Base-by-base conservation (phyloP, 495 filamentous ascomycete genomes). In the Tuber aestivum region DNA sequence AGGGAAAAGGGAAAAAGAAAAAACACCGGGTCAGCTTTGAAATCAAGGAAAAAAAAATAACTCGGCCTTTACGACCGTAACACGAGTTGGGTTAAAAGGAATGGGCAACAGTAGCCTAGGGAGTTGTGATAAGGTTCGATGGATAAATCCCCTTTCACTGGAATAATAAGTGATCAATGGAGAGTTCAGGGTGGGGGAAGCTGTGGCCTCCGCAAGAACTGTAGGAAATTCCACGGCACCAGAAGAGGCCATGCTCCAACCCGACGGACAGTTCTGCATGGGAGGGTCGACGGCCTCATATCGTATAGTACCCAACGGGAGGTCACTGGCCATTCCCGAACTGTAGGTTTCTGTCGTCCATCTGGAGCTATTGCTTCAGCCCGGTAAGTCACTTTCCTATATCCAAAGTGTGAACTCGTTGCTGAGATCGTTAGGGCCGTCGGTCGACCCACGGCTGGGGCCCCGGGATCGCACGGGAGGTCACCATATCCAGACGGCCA, bases 281-380 rank as follows among this genome's bases (percentile, higher is more conserved):
- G 56, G 50, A 27, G 27, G 50, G n/a, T 61, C 50, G 50, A 32
- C n/a, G n/a, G 56, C 27, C 56, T 32, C 56, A 32, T 35, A 65
- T 35, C 35, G 27, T 35, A 65, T 35, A 35, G 27, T 18, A 14
- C 27, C 27, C 27, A 65, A 8, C 14, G 27, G 27, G 56, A 65
- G 35, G 56, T 27, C 56, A 27, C 27, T 35, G 56, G 35, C 56
- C 27, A 4, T 35, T 14, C 56, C 27, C 56, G 12, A 35, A 65
- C 14, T 35, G 50, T 73, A 32, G 70, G 61, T 37, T 41, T 42
- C n/a, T 42, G 37, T 41, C 50, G 27, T 3, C 48, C 77, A 75
- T 81, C 50, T 50, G 70, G 73, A 75, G 71, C 72, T 41, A 65
- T 35, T 65, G 56, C 32, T 35, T 35, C 56, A 65, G 27, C 56